Evolutionary conservation across 2,329 filamentous ascomycete species (phyloP).

Genomic region (Aspergillus viridinutans): DNA sequence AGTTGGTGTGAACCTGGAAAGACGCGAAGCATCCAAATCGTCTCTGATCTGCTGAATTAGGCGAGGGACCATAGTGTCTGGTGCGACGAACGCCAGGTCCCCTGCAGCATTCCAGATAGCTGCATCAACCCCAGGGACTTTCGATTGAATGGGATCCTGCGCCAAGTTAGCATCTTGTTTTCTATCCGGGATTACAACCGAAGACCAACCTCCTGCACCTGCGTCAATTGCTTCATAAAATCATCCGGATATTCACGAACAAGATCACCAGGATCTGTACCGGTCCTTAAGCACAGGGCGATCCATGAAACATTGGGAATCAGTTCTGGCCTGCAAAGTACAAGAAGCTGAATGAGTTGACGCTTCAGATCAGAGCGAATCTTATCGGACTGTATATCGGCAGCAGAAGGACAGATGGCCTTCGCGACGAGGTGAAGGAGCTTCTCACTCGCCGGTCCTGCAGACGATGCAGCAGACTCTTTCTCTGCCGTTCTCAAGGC

Average conservation of each 20-base stretch:
- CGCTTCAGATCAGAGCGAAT: conserved; percentile 53
- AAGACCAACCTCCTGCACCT: conserved; percentile 52
- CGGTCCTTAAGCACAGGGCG: conserved; percentile 72
- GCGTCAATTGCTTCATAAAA: conserved; percentile 65
- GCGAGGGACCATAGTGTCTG: conserved; percentile 70
- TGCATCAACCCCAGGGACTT: conserved; percentile 43
- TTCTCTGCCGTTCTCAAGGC: conserved; percentile 67
- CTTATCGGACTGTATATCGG: conserved; percentile 22
- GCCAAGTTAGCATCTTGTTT: conserved; percentile 1
- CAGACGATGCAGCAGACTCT: conserved; percentile 64
- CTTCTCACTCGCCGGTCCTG: conserved; percentile 61
- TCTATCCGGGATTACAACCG: background rate
- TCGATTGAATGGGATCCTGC: conserved; percentile 32
- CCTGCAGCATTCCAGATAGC: conserved; percentile 83
- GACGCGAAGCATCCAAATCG: conserved; percentile 67
- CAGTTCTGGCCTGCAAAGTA: conserved; percentile 73
- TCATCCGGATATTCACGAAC: conserved; percentile 60
- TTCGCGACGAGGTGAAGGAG: conserved; percentile 55
- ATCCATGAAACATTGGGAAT: conserved; percentile 84
- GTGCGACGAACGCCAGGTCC: conserved; percentile 89
- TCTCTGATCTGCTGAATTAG: conserved; percentile 69
- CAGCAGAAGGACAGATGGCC: conserved; percentile 36
- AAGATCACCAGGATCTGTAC: conserved; percentile 76
- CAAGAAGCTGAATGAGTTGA: conserved; percentile 72
- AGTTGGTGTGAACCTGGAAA: conserved; percentile 71